phyloP scores from a whole-genome alignment of 805 yeast genomes.

The Yamadazyma akitaensis region DNA sequence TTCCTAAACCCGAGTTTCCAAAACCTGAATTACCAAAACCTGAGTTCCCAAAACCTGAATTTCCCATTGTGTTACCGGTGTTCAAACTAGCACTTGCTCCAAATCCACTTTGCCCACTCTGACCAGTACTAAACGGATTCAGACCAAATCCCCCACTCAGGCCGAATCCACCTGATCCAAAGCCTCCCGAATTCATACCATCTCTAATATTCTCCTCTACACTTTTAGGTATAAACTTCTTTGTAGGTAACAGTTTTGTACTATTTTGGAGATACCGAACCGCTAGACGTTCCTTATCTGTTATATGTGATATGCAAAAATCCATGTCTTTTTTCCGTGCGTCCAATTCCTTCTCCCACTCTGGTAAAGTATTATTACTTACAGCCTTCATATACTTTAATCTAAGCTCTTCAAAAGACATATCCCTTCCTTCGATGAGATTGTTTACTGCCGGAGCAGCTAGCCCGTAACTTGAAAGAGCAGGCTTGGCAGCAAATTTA shows the following conservation, averaged over 20 bases:
- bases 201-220: conserved; percentile 27
- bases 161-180: background rate
- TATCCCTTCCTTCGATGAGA: conserved; percentile 49
- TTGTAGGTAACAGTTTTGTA: conserved; percentile 23
- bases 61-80: conserved; percentile 10
- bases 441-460: conserved; percentile 46
- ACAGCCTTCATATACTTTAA: conserved; percentile 44
- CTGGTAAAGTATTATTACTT: conserved; percentile 29
- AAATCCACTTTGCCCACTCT: background rate
- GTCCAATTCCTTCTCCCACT: conserved; percentile 38
- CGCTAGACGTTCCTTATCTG: conserved; percentile 44
- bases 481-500: conserved; percentile 19
- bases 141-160: background rate
- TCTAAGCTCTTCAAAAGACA: conserved; percentile 53
- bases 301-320: conserved; percentile 36
- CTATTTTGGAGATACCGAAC: conserved; percentile 55
- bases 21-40: conserved; percentile 9
- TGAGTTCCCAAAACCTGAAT: conserved; percentile 4
- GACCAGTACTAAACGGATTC: conserved; percentile 1
- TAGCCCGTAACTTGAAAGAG: conserved; percentile 47
- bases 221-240: conserved; percentile 28
- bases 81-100: conserved; percentile 1
- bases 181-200: conserved; percentile 14
- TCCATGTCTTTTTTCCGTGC: conserved; percentile 48
- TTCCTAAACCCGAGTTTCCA: conserved; percentile 5